Conservation (phyloP, 768 basidiomycete species). For the Russula lepida region DNA sequence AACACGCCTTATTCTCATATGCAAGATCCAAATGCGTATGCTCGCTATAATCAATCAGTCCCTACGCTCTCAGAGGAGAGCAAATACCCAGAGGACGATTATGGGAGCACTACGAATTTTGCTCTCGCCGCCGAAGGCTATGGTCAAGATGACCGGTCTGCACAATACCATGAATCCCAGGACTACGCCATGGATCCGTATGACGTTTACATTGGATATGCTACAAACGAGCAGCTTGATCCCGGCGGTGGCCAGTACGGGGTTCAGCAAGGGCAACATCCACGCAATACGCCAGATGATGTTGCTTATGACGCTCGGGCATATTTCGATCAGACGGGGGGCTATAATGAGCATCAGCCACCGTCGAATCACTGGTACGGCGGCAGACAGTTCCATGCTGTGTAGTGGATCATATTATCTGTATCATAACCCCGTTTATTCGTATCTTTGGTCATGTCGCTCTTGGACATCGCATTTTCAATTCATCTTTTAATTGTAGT, state of each 20-base stretch:
- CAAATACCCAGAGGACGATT: conserved; percentile 57
- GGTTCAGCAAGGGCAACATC: conserved; percentile 1
- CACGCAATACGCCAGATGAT: not conserved
- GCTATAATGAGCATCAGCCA: not conserved
- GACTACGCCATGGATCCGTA: conserved; percentile 37
- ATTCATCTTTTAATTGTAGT: not conserved
- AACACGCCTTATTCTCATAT: conserved; percentile 51
- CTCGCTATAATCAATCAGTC: conserved; percentile 53
- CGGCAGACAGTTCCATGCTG: conserved; percentile 4
- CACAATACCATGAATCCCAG: not conserved
- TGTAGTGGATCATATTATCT: conserved; percentile 2
- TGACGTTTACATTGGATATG: conserved; percentile 37
- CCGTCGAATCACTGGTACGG: not conserved
- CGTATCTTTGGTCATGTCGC: not conserved
- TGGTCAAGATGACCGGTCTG: conserved; percentile 28
- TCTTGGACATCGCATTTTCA: not conserved
- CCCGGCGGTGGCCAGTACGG: not conserved
- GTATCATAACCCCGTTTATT: conserved; percentile 1
- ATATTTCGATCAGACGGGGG: not conserved
- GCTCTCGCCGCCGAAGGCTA: conserved; percentile 52
- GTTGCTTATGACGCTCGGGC: not conserved
- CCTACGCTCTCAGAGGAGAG: conserved; percentile 46
- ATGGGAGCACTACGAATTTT: conserved; percentile 56
- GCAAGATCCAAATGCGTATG: conserved; percentile 41
- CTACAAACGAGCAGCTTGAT: not conserved